These are phyloP conservation scores for Nannochloropsis gaditana DNA, from an alignment of 108 stramenopile genomes.

Conservation along the genomic window DNA sequence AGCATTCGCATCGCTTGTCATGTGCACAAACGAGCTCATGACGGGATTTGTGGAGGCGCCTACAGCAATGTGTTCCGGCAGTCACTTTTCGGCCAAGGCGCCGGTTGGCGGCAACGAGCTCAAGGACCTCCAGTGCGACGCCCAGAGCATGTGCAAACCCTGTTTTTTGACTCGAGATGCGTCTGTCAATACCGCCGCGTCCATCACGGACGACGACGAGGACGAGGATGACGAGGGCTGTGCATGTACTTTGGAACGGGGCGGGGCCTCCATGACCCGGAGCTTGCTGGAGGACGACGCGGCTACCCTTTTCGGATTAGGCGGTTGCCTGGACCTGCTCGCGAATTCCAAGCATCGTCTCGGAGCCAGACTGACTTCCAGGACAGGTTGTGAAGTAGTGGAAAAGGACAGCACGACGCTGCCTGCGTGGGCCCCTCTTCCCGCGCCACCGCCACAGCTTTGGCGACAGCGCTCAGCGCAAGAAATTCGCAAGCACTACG, in stretches of 20 bases:
- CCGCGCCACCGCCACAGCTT: no score
- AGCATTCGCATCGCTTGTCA: no score
- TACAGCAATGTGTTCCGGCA: no score
- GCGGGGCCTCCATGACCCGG: neutral
- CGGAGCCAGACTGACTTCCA: no score
- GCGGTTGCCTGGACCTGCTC: neutral
- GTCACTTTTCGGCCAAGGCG: no score
- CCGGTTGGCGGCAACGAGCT: no score
- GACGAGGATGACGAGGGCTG: neutral
- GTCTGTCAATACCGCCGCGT: neutral
- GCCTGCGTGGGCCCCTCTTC: no score
- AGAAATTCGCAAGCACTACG: neutral
- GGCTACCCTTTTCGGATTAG: neutral
- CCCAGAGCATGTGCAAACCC: neutral
- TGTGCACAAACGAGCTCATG: no score
- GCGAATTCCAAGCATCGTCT: neutral
- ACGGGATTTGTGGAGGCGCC: no score
- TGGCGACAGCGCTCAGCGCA: neutral
- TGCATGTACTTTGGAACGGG: neutral
- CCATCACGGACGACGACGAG: neutral
- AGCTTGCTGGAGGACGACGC: neutral
- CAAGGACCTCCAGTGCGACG: no score
- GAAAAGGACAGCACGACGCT: no score
- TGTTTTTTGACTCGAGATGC: neutral
- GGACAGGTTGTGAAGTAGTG: no score